phyloP scores from a whole-genome alignment of 1,139 yeast species.

The Saccharomycopsis hybrid region DNA sequence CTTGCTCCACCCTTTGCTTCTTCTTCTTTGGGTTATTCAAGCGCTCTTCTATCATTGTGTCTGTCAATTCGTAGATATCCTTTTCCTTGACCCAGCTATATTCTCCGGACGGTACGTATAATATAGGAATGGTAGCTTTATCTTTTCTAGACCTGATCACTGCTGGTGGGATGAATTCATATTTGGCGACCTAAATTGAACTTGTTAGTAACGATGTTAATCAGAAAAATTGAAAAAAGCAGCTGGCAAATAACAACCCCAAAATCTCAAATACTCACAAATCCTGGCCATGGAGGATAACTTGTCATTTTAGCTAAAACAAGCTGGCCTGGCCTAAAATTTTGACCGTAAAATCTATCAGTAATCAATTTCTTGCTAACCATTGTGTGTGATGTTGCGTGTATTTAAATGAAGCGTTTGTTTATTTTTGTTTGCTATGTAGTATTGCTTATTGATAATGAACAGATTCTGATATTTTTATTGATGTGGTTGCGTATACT shows the following conservation, averaged over 20 bases:
- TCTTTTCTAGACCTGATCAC: slow-evolving; percentile 21
- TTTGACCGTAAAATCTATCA: slow-evolving; percentile 8
- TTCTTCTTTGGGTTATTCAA: slow-evolving; percentile 24
- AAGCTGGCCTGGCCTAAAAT: slow-evolving; percentile 21
- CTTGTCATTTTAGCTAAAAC: slow-evolving; percentile 23
- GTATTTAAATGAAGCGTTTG: too few relatives aligned
- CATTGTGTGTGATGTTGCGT: background rate
- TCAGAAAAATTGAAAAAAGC: background rate
- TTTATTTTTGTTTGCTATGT: too few relatives aligned
- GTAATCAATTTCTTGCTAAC: slow-evolving; percentile 7
- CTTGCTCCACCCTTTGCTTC: slow-evolving; percentile 23
- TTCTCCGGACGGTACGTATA: slow-evolving; percentile 21
- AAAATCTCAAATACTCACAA: slow-evolving; percentile 3
- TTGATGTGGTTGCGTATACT: too few relatives aligned
- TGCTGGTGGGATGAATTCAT: slow-evolving; percentile 16
- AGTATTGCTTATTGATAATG: too few relatives aligned
- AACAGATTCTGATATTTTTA: too few relatives aligned
- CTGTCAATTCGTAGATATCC: slow-evolving; percentile 18
- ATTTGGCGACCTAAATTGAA: slow-evolving; percentile 20
- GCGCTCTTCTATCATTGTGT: slow-evolving; percentile 13
- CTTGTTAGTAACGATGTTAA: background rate
- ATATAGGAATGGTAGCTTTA: slow-evolving; percentile 19
- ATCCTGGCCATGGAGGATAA: slow-evolving; percentile 25
- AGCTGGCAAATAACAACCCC: background rate
- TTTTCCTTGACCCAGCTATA: slow-evolving; percentile 22